phyloP scores from a whole-genome alignment of 2,329 filamentous ascomycete species.

The Daldinia eschscholtzii region DNA sequence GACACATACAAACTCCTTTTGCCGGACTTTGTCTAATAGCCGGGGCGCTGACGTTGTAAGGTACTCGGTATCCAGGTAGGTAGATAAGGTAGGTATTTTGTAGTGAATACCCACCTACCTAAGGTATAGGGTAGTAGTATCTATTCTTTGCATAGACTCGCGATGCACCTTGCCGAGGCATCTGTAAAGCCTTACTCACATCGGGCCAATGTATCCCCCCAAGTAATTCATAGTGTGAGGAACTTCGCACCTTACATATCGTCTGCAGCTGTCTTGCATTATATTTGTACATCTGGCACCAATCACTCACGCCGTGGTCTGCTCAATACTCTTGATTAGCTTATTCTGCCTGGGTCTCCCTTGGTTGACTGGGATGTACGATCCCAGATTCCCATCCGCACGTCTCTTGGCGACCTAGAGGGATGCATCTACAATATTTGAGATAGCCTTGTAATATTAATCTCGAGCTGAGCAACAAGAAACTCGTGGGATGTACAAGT shows the following conservation, averaged over 20 bases:
- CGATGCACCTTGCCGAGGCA: constrained; percentile 26
- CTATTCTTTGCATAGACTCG: neutral
- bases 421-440: constrained; percentile 18
- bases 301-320: constrained; percentile 34
- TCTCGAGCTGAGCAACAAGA: neutral
- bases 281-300: constrained; percentile 40
- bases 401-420: constrained; percentile 22
- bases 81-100: neutral
- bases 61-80: neutral
- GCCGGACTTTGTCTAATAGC: constrained; percentile 6
- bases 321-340: constrained; percentile 27
- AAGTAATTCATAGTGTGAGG: constrained; percentile 5
- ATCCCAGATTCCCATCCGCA: constrained; percentile 29
- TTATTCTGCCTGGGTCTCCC: constrained; percentile 11
- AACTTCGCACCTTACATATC: constrained; percentile 13
- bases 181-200: constrained; percentile 14
- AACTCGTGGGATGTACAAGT: constrained; percentile 1
- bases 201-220: constrained; percentile 25
- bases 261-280: constrained; percentile 28
- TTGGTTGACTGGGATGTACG: constrained; percentile 32
- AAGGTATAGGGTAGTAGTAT: neutral
- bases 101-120: no score
- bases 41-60: neutral
- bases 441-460: neutral
- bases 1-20: constrained; percentile 18